Base-by-base conservation (phyloP, 352 stramenopile genomes). In the Peronospora tabacina region DNA sequence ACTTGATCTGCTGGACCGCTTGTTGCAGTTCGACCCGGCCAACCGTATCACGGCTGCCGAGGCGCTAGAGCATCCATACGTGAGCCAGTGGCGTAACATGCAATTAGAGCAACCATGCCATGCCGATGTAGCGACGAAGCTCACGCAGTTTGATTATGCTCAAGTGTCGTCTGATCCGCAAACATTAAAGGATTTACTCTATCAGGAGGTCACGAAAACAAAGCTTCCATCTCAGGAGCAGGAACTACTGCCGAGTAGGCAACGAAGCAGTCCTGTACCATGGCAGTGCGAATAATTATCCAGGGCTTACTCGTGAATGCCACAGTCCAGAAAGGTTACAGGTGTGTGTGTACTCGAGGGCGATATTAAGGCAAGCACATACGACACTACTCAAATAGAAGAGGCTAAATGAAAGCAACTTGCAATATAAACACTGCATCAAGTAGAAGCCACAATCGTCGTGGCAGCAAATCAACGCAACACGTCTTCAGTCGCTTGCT, bases 51-150 rank as follows among this genome's bases (percentile, higher is more conserved):
- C 83, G 4, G 78, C 81, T 0, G 55, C 59, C 0, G 78, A 96
- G 40, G 87, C 87, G 4, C 59, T 97, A 11, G 61, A 88, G 28
- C 87, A 97, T 42, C 84, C 85, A 38, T 97, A 97, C 53, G 72
- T 97, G 64, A 85, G 72, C 43, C 72, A 80, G 45, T 93, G 82
- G 76, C 77, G 82, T 0, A 74, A 93, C 30, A 17, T 54, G n/a
- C 55, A 67, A 17, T 48, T 90, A 37, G 82, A 93, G 51, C 46
- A 68, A 41, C 63, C 68, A 12, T 90, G 79, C 34, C 53, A 66
- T 13, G 52, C 59, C 3, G 67, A 82, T 24, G 66, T 93, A 11
- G 69, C 71, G 3, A 73, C 48, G 12, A 70, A 70, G 32, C 53
- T 90, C 36, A 79, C 61, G 29, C 72, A 87, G 55, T 82, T 88